These are phyloP conservation scores for Sparassis latifolia DNA, from an alignment of 1,284 basidiomycete genomes.

Conservation along the genomic window DNA sequence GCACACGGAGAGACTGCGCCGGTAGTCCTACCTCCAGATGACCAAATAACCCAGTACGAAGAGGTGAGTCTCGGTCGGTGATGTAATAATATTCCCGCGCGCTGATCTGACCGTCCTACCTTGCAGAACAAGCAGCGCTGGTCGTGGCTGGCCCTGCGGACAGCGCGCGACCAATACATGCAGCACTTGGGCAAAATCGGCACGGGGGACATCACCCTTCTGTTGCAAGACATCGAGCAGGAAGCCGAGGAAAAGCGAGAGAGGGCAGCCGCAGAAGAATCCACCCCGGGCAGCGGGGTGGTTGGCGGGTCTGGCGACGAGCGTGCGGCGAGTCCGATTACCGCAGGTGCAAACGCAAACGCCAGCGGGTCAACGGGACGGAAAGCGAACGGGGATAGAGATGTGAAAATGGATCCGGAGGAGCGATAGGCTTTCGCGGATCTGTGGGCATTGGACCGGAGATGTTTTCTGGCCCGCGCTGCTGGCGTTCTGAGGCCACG, in stretches of 20 bases:
- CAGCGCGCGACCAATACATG: conserved; percentile 62
- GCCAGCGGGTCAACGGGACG: neutral
- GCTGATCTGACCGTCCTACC: neutral
- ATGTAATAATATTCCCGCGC: neutral
- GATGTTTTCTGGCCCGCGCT: neutral
- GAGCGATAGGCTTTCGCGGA: conserved; percentile 5
- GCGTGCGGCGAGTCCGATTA: conserved; percentile 4
- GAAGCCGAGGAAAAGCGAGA: conserved; percentile 37
- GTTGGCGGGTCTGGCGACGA: conserved; percentile 4
- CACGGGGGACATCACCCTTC: conserved; percentile 63
- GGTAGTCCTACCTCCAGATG: conserved; percentile 32
- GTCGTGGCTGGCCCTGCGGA: conserved; percentile 75
- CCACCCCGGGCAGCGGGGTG: neutral
- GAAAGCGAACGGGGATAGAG: conserved; percentile 34
- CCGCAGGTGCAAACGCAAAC: conserved; percentile 6
- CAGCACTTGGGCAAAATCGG: conserved; percentile 73
- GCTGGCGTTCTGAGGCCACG: no score
- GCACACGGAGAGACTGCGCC: conserved; percentile 18
- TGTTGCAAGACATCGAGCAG: conserved; percentile 63
- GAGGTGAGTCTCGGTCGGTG: conserved; percentile 37
- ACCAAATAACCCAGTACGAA: conserved; percentile 50
- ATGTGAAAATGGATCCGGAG: conserved; percentile 62
- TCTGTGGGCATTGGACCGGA: neutral
- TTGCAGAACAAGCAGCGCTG: conserved; percentile 63
- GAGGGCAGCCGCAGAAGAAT: conserved; percentile 12